These are phyloP conservation scores for Niebla homalea DNA, from an alignment of 495 filamentous ascomycete genomes.

Conservation along the genomic window DNA sequence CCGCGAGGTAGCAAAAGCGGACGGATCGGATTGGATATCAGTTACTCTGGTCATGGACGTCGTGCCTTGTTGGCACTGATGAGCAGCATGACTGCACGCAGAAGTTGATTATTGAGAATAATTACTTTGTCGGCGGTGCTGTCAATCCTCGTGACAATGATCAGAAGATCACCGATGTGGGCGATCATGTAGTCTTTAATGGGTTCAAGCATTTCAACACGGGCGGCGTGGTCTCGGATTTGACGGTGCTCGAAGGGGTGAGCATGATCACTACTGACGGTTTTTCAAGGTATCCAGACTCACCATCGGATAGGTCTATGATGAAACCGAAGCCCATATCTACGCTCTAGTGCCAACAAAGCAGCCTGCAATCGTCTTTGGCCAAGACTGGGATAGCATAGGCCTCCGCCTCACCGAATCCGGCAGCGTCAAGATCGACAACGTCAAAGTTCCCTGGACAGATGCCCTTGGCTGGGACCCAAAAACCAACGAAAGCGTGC, in stretches of 20 bases:
- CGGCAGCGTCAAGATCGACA: conserved; percentile 42
- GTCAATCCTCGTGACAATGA: conserved; percentile 50
- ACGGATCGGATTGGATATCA: conserved; percentile 52
- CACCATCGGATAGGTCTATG: conserved; percentile 18
- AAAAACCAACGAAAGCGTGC: conserved; percentile 27
- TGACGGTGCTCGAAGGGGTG: conserved; percentile 47
- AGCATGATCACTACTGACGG: background rate
- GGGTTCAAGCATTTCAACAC: conserved; percentile 51
- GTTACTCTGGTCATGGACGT: conserved; percentile 45
- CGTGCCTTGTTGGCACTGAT: conserved; percentile 39
- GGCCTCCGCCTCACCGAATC: conserved; percentile 49
- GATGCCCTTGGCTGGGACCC: conserved; percentile 46
- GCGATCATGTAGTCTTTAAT: conserved; percentile 39
- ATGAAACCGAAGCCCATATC: conserved; percentile 42
- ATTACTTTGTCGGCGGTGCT: conserved; percentile 48
- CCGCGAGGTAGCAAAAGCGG: conserved; percentile 43
- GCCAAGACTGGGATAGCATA: conserved; percentile 49
- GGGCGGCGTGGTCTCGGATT: conserved; percentile 45
- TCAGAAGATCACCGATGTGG: conserved; percentile 37
- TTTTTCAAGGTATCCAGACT: background rate
- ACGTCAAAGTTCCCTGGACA: conserved; percentile 38
- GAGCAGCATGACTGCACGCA: conserved; percentile 41
- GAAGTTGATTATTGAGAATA: conserved; percentile 39
- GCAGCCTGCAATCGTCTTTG: conserved; percentile 41
- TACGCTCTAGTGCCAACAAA: conserved; percentile 41